A percentile compares a stretch with the other conserved stretches of the same genome.
Evolutionary conservation across 345 rosid genomes (phyloP).

Genomic region (Dipteronia dyeriana): DNA sequence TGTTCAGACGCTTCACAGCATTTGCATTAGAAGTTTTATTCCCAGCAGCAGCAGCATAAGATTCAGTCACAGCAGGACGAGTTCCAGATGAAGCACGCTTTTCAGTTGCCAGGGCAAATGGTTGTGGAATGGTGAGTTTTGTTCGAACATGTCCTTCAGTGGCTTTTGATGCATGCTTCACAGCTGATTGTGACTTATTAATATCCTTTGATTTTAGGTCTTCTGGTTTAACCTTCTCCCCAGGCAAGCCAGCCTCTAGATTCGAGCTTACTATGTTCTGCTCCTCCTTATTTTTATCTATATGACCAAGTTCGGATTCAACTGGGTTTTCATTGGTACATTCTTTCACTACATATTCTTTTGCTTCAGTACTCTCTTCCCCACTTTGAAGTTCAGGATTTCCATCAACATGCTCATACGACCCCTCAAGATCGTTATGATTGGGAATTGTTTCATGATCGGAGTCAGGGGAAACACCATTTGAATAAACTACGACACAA

Average conservation of each 20-base stretch:
- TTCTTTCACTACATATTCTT: constrained; percentile 81
- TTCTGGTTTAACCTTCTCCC: constrained; percentile 33
- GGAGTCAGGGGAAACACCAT: constrained; percentile 47
- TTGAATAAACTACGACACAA: constrained; percentile 50
- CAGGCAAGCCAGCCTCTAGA: constrained; percentile 27
- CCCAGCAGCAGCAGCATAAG: constrained; percentile 32
- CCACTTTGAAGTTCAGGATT: constrained; percentile 43
- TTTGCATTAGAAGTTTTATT: constrained; percentile 31
- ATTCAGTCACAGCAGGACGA: constrained; percentile 45
- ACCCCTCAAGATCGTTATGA: constrained; percentile 39
- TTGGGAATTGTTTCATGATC: constrained; percentile 42
- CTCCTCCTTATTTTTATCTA: constrained; percentile 35
- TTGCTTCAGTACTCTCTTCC: constrained; percentile 62
- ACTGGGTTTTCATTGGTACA: constrained; percentile 60
- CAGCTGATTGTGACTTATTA: constrained; percentile 31
- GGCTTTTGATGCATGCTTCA: constrained; percentile 48
- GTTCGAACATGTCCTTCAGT: constrained; percentile 45
- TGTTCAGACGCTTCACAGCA: constrained; percentile 26
- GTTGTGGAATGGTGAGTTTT: constrained; percentile 82
- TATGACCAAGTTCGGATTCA: constrained; percentile 32
- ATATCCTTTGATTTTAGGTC: constrained; percentile 27
- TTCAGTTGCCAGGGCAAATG: constrained; percentile 84
- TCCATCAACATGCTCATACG: constrained; percentile 47
- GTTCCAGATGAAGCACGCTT: constrained; percentile 76
- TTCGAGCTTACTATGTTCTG: constrained; percentile 28